phyloP scores from a whole-genome alignment of 805 yeast genomes.

The Zygosaccharomyces pseudorouxii region DNA sequence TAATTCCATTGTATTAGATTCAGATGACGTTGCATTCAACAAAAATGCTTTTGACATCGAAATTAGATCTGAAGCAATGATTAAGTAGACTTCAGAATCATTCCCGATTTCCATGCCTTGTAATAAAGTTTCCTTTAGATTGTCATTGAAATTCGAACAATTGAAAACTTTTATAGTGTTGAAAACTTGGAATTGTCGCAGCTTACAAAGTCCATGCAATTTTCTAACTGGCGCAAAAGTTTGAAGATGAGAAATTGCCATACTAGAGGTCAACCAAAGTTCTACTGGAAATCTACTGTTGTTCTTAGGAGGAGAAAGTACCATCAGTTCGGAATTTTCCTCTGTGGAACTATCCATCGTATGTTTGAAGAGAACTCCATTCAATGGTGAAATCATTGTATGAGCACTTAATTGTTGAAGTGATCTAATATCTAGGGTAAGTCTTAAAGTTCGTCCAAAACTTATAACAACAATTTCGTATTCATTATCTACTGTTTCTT shows the following conservation, averaged over 20 bases:
- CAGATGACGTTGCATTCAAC: conserved; percentile 8
- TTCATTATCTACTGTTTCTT: not conserved
- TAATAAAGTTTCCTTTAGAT: conserved; percentile 1
- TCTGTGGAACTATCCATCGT: conserved; percentile 23
- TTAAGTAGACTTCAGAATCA: conserved; percentile 6
- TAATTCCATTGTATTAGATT: conserved; percentile 13
- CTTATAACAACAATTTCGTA: conserved; percentile 22
- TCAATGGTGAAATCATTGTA: conserved; percentile 12
- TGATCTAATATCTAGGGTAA: conserved; percentile 15
- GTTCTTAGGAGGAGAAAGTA: conserved; percentile 10
- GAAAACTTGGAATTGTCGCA: conserved; percentile 14
- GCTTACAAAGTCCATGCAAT: conserved; percentile 9
- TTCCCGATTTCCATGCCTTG: not conserved
- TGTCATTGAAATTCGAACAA: conserved; percentile 1
- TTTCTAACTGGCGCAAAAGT: conserved; percentile 9
- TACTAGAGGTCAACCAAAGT: conserved; percentile 22
- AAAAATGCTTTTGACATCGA: conserved; percentile 10
- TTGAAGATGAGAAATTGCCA: conserved; percentile 20
- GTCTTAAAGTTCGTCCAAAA: conserved; percentile 20
- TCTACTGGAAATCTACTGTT: conserved; percentile 10
- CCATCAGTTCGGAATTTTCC: conserved; percentile 13
- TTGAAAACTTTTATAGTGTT: conserved; percentile 6
- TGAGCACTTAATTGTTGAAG: conserved; percentile 8
- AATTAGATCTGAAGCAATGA: conserved; percentile 13
- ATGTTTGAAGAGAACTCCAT: conserved; percentile 15